phyloP scores from a whole-genome alignment of 2,329 filamentous ascomycete species.

The Lachnellula arida region DNA sequence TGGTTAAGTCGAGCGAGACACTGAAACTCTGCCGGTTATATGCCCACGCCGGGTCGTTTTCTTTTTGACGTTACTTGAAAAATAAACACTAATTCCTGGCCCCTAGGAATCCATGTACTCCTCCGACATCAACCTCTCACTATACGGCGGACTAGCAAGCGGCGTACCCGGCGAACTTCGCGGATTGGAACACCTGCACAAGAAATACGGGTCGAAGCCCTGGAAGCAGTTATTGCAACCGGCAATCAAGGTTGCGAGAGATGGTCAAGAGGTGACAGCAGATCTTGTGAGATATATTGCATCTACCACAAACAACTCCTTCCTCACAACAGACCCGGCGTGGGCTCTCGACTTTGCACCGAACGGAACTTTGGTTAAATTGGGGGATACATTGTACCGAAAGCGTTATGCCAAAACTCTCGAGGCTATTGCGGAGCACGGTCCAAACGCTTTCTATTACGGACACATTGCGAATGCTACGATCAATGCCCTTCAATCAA shows the following conservation, averaged over 20 bases:
- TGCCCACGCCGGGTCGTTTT: too few relatives aligned
- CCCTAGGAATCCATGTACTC: slow-evolving; percentile 56
- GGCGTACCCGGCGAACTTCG: slow-evolving; percentile 48
- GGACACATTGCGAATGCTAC: slow-evolving; percentile 70
- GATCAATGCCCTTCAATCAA: slow-evolving; percentile 60
- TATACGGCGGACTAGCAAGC: slow-evolving; percentile 53
- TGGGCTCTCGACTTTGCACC: slow-evolving; percentile 91
- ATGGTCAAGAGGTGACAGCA: slow-evolving; percentile 54
- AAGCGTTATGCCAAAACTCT: slow-evolving; percentile 78
- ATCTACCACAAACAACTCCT: slow-evolving; percentile 47
- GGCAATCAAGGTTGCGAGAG: slow-evolving; percentile 54
- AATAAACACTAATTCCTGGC: too few relatives aligned
- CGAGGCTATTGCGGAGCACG: slow-evolving; percentile 68
- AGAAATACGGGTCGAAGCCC: slow-evolving; percentile 46
- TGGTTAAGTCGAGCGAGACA: too few relatives aligned
- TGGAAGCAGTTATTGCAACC: slow-evolving; percentile 54
- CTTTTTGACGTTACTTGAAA: too few relatives aligned
- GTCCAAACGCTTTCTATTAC: slow-evolving; percentile 68
- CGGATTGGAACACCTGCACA: slow-evolving; percentile 35
- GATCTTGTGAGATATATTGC: slow-evolving; percentile 61
- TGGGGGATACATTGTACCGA: slow-evolving; percentile 76
- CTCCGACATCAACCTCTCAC: slow-evolving; percentile 45
- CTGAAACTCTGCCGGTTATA: too few relatives aligned
- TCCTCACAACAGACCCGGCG: slow-evolving; percentile 67
- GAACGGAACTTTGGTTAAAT: slow-evolving; percentile 59